A percentile compares a stretch with the other conserved stretches of the same genome.
Evolutionary conservation across 83 land plant species (phyloP).

Genomic region (Larix sibirica): DNA sequence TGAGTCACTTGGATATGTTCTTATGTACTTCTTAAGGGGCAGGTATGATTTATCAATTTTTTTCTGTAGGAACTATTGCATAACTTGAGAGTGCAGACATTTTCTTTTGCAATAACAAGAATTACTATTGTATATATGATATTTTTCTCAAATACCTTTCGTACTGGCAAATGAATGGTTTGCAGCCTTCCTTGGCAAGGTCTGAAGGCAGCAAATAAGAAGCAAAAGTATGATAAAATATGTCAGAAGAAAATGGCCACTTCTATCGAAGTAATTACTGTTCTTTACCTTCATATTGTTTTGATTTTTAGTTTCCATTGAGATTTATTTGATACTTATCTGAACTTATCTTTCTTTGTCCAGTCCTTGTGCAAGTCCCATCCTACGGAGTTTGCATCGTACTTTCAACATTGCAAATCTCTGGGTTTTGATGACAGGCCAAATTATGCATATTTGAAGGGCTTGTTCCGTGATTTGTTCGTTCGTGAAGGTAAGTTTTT

Average conservation of each 20-base stretch:
- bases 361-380: slow-evolving; percentile 71
- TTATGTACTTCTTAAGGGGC: slow-evolving; percentile 78
- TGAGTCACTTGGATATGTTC: slow-evolving; percentile 89
- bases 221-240: slow-evolving; percentile 88
- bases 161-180: slow-evolving; percentile 15
- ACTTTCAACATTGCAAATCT: slow-evolving; percentile 71
- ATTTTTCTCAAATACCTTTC: background rate
- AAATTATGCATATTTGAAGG: slow-evolving; percentile 82
- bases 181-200: slow-evolving; percentile 92
- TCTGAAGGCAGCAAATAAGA: slow-evolving; percentile 84
- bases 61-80: background rate
- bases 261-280: slow-evolving; percentile 66
- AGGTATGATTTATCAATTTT: slow-evolving; percentile 36
- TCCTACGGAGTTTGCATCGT: slow-evolving; percentile 79
- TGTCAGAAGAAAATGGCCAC: slow-evolving; percentile 85
- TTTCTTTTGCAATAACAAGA: background rate
- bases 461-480: slow-evolving; percentile 72
- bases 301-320: background rate
- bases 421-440: slow-evolving; percentile 81
- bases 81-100: background rate
- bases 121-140: background rate
- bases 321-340: background rate
- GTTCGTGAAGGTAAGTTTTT: slow-evolving; percentile 60
- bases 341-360: background rate
- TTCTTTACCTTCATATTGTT: background rate